Conservation (phyloP, 2,329 filamentous ascomycete genomes). For the Fusarium drepaniforme region DNA sequence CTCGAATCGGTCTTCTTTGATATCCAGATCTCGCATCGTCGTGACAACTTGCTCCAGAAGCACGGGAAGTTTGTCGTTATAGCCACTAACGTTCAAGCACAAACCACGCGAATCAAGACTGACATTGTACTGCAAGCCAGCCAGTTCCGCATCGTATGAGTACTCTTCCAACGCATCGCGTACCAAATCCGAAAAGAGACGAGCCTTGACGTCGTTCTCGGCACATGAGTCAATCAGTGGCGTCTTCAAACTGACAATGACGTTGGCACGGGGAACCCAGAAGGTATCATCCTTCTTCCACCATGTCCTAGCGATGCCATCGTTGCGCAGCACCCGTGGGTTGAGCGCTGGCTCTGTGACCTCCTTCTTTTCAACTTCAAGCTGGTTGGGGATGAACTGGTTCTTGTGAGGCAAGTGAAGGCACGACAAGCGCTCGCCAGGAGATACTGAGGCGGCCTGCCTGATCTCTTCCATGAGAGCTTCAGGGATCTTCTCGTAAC, state of each 20-base stretch:
- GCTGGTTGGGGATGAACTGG: slow-evolving; percentile 92
- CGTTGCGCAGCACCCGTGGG: slow-evolving; percentile 88
- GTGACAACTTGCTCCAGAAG: slow-evolving; percentile 89
- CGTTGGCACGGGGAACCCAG: slow-evolving; percentile 95
- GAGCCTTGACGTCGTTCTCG: slow-evolving; percentile 81
- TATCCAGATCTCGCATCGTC: slow-evolving; percentile 85
- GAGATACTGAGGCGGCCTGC: slow-evolving; percentile 69
- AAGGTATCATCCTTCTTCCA: slow-evolving; percentile 99
- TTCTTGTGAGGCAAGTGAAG: slow-evolving; percentile 93
- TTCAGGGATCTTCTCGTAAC: slow-evolving; percentile 80
- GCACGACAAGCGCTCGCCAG: slow-evolving; percentile 72
- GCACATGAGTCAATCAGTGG: slow-evolving; percentile 84
- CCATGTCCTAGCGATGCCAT: slow-evolving; percentile 85
- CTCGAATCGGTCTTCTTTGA: slow-evolving; percentile 89
- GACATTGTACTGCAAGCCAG: slow-evolving; percentile 88
- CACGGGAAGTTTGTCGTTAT: slow-evolving; percentile 96
- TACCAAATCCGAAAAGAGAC: slow-evolving; percentile 87
- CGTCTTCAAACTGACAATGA: slow-evolving; percentile 84
- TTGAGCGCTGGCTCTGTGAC: slow-evolving; percentile 79
- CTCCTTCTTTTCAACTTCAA: slow-evolving; percentile 96
- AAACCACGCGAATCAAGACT: slow-evolving; percentile 78
- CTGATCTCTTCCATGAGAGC: slow-evolving; percentile 81
- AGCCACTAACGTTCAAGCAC: slow-evolving; percentile 84
- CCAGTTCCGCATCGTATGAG: slow-evolving; percentile 94
- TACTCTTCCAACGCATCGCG: slow-evolving; percentile 92